Conservation (phyloP, 106 monocot genomes). For the Alisma plantagoaquatica region DNA sequence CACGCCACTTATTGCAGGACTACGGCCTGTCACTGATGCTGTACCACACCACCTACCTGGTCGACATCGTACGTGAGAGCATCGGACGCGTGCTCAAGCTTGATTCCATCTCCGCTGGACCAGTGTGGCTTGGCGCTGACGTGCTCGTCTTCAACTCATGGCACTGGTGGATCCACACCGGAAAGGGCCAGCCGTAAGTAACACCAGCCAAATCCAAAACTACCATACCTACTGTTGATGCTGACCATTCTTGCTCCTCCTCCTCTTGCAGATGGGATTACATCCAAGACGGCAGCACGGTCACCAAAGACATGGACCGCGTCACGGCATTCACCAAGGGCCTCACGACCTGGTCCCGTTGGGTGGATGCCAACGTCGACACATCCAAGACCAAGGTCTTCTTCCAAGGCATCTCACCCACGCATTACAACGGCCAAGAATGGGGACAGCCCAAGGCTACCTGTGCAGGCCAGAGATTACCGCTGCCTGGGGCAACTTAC, state of each 20-base stretch:
- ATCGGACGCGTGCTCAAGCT: slow-evolving; percentile 59
- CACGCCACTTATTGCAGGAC: too few relatives aligned
- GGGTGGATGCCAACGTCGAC: slow-evolving; percentile 41
- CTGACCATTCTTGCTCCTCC: background rate
- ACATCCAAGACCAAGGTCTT: slow-evolving; percentile 29
- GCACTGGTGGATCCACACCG: slow-evolving; percentile 48
- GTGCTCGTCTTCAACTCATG: slow-evolving; percentile 79
- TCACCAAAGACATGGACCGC: slow-evolving; percentile 24
- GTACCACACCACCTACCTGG: slow-evolving; percentile 44
- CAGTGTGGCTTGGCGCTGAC: slow-evolving; percentile 45
- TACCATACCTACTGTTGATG: background rate
- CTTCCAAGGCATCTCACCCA: slow-evolving; percentile 60
- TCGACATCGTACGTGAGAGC: slow-evolving; percentile 43
- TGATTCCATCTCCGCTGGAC: slow-evolving; percentile 47
- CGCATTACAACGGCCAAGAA: slow-evolving; percentile 33
- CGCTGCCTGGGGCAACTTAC: slow-evolving; percentile 47
- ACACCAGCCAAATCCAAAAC: background rate
- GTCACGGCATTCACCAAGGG: slow-evolving; percentile 20
- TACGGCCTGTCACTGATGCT: slow-evolving; percentile 42
- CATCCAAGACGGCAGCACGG: slow-evolving; percentile 11
- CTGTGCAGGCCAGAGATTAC: slow-evolving; percentile 50
- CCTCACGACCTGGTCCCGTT: slow-evolving; percentile 39
- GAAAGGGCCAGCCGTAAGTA: slow-evolving; percentile 10
- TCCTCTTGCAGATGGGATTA: slow-evolving; percentile 35
- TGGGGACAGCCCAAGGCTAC: slow-evolving; percentile 47